Evolutionary conservation across 164 flowering plant species (phyloP).

Genomic region (Tetracentron sinense): DNA sequence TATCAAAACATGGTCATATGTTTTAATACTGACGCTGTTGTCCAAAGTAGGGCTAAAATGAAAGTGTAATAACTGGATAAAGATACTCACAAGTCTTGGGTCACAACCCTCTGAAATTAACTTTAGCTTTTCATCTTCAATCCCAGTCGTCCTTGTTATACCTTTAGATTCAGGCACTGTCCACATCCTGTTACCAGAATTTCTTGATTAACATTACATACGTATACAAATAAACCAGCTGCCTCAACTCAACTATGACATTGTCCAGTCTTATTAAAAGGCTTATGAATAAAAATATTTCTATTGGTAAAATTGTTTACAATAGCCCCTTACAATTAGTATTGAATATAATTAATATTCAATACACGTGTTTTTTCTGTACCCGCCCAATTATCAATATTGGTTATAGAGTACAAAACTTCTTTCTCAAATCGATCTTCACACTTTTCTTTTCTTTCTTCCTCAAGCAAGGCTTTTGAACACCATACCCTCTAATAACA

Average conservation of each 20-base stretch:
- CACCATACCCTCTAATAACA: too few relatives aligned
- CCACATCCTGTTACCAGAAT: constrained; percentile 41
- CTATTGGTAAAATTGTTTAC: too few relatives aligned
- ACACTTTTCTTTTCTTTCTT: too few relatives aligned
- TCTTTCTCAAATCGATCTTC: too few relatives aligned
- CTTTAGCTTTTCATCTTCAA: constrained; percentile 15
- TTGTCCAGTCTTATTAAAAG: neutral
- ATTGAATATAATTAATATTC: too few relatives aligned
- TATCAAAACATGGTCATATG: neutral
- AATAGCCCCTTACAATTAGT: too few relatives aligned
- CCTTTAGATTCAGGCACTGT: constrained; percentile 30
- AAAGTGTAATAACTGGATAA: neutral
- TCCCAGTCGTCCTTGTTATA: constrained; percentile 11
- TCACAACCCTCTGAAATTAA: constrained; percentile 26
- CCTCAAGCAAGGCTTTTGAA: too few relatives aligned
- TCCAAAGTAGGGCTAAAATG: neutral
- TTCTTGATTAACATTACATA: constrained; percentile 1
- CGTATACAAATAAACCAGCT: too few relatives aligned
- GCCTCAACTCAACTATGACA: neutral
- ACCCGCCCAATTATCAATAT: too few relatives aligned
- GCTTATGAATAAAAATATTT: too few relatives aligned
- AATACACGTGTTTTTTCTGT: too few relatives aligned
- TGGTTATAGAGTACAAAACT: too few relatives aligned
- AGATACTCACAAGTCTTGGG: constrained; percentile 29
- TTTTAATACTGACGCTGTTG: neutral